Evolutionary conservation across 306 rosid genomes (phyloP).

Genomic region (Boehmeria nivea): DNA sequence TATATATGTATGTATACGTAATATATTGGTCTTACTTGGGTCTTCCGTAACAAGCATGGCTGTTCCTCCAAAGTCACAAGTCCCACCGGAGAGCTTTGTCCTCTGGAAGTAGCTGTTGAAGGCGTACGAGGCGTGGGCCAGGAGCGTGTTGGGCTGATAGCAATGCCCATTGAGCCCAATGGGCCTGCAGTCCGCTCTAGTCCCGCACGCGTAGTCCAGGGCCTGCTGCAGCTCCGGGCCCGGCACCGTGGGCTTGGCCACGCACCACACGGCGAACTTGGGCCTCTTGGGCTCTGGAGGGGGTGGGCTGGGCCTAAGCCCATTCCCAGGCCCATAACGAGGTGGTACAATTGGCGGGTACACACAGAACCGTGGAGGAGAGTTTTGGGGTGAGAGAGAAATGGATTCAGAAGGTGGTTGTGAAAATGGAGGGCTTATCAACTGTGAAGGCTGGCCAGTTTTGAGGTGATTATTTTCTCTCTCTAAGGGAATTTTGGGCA

Average conservation of each 20-base stretch:
- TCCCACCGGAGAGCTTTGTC: conserved; percentile 55
- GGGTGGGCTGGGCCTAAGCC: conserved; percentile 23
- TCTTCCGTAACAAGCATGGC: conserved; percentile 72
- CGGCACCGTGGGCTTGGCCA: conserved; percentile 79
- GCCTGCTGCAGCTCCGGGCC: conserved; percentile 58
- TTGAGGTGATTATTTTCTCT: too few relatives aligned
- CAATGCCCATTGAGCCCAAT: conserved; percentile 56
- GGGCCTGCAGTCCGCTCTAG: conserved; percentile 69
- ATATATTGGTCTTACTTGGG: conserved; percentile 65
- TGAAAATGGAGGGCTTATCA: conserved; percentile 53
- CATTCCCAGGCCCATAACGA: conserved; percentile 7
- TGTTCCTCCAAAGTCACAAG: conserved; percentile 92
- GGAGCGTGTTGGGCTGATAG: conserved; percentile 48
- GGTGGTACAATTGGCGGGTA: conserved; percentile 8
- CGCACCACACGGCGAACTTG: conserved; percentile 52
- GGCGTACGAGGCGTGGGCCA: conserved; percentile 81
- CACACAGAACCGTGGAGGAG: conserved; percentile 17
- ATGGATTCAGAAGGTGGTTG: conserved; percentile 41
- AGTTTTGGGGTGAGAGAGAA: too few relatives aligned
- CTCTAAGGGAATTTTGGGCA: conserved; percentile 26
- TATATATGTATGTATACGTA: too few relatives aligned
- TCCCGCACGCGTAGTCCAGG: conserved; percentile 80
- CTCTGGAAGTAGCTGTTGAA: conserved; percentile 86
- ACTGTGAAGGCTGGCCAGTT: too few relatives aligned
- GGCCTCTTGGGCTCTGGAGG: too few relatives aligned